Conservation (phyloP, 2,329 filamentous ascomycete species). For the Ascochyta lentis region DNA sequence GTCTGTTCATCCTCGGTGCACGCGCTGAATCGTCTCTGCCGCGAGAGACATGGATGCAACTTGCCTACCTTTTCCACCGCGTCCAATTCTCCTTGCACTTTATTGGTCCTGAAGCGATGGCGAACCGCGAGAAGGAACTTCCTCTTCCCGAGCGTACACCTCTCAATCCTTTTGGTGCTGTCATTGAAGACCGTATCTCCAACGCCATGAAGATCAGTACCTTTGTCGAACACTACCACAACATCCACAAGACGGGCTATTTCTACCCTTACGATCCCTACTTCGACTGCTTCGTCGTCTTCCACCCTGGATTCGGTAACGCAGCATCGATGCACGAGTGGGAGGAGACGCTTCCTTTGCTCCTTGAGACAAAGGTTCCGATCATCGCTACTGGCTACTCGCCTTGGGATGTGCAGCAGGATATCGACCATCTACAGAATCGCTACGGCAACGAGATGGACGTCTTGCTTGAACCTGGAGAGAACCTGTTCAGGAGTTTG, state of each 20-base stretch:
- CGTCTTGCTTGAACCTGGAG: conserved; percentile 85
- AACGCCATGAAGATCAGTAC: conserved; percentile 95
- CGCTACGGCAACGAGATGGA: conserved; percentile 91
- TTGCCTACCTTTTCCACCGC: conserved; percentile 93
- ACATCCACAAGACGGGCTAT: conserved; percentile 85
- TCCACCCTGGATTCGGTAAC: conserved; percentile 95
- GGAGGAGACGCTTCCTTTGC: conserved; percentile 84
- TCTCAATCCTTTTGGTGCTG: conserved; percentile 88
- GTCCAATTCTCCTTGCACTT: conserved; percentile 91
- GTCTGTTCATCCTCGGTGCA: conserved; percentile 91
- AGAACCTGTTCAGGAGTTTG: conserved; percentile 92
- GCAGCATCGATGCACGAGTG: conserved; percentile 93
- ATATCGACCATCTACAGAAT: conserved; percentile 87
- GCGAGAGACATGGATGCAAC: conserved; percentile 90
- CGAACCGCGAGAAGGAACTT: conserved; percentile 90
- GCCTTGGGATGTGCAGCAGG: conserved; percentile 90
- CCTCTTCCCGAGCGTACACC: conserved; percentile 86
- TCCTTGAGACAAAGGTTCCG: conserved; percentile 94
- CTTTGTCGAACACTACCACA: conserved; percentile 98
- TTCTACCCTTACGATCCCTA: conserved; percentile 97
- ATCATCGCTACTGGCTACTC: conserved; percentile 96
- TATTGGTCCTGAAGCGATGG: conserved; percentile 95
- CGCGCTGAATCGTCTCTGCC: conserved; percentile 97
- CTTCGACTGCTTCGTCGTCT: conserved; percentile 96
- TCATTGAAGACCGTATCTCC: conserved; percentile 89